Base-by-base conservation (phyloP, 208 protist genomes). In the Trypanosoma scelopori region DNA sequence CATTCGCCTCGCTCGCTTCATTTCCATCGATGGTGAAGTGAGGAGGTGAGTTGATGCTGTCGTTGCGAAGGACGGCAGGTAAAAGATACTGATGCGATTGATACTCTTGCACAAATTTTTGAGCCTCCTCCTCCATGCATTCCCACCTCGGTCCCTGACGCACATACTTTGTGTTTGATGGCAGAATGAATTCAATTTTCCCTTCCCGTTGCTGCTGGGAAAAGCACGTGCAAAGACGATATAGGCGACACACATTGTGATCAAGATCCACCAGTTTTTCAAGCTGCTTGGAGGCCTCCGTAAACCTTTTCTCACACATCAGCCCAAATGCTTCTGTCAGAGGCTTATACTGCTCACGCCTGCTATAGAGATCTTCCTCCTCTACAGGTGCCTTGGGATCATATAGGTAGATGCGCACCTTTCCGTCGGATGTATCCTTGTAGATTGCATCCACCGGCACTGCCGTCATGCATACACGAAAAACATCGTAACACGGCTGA, bases 391-490 rank as follows among this genome's bases (percentile, higher is more conserved):
- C 18, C 48, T 71, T 71, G 1, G 32, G 55, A 23, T 62, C 55
- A 49, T 71, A 71, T 32, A 71, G 4, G 18, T 50, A 71, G n/a
- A 57, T 63, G 18, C 35, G 55, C 20, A 25, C 22, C 20, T 63
- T 63, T 18, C 65, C 55, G 0, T 47, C 18, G 41, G 12, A 25
- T n/a, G 67, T 66, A 15, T 57, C 32, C 16, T 41, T 42, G 16
- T 53, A 47, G n/a, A 75, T 75, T 1, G 69, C 62, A 50, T 75
- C 69, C 22, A 75, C 61, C n/a, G 69, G 69, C 1, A 69, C 35
- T 37, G 53, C 57, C 12, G 35, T 37, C 46, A 75, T 45, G 43
- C 63, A 64, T 15, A 68, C 49, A 39, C 60, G 48, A 51, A 68
- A 65, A n/a, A 69, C 55, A 47, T 69, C 39, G 50, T 65, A 76